A percentile compares a stretch with the other conserved stretches of the same genome.
Conservation (phyloP, 441 rosid genomes). For the Kokia cookei region DNA sequence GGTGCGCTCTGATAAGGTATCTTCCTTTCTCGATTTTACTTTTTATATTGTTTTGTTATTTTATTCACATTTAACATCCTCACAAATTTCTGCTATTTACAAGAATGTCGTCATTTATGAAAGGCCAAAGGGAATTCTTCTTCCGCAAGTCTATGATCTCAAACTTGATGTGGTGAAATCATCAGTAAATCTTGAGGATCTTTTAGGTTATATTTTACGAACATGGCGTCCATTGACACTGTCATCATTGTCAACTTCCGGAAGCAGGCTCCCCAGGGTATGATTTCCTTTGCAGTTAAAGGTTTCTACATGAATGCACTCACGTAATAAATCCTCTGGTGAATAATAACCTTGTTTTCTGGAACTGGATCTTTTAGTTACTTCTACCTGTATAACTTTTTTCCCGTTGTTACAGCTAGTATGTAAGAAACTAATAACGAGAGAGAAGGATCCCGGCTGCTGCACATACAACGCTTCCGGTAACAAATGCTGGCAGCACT, state of each 20-base stretch:
- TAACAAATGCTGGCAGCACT: slow-evolving; percentile 34
- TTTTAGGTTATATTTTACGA: slow-evolving; percentile 17
- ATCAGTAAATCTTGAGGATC: slow-evolving; percentile 15
- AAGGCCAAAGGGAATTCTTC: slow-evolving; percentile 10
- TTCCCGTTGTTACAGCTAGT: slow-evolving; percentile 9
- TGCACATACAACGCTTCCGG: slow-evolving; percentile 11
- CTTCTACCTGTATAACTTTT: not conserved
- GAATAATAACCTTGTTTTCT: not conserved
- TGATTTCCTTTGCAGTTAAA: not conserved
- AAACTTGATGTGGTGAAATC: slow-evolving; percentile 25
- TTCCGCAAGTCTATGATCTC: slow-evolving; percentile 17
- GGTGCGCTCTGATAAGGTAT: slow-evolving; percentile 16
- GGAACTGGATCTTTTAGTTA: not conserved
- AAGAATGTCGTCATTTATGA: slow-evolving; percentile 29
- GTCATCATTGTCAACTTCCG: slow-evolving; percentile 15
- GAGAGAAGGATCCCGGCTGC: slow-evolving; percentile 15
- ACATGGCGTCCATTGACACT: slow-evolving; percentile 22
- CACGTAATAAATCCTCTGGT: not conserved
- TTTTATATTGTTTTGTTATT: not conserved
- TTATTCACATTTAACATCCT: not conserved
- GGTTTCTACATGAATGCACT: not conserved
- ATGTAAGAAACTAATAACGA: slow-evolving; percentile 3
- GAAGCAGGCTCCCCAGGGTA: slow-evolving; percentile 22
- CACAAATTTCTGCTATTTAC: not conserved
- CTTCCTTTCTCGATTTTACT: not conserved